Base-by-base conservation (phyloP, 2,329 filamentous ascomycete genomes). In the Colletotrichum karsti region DNA sequence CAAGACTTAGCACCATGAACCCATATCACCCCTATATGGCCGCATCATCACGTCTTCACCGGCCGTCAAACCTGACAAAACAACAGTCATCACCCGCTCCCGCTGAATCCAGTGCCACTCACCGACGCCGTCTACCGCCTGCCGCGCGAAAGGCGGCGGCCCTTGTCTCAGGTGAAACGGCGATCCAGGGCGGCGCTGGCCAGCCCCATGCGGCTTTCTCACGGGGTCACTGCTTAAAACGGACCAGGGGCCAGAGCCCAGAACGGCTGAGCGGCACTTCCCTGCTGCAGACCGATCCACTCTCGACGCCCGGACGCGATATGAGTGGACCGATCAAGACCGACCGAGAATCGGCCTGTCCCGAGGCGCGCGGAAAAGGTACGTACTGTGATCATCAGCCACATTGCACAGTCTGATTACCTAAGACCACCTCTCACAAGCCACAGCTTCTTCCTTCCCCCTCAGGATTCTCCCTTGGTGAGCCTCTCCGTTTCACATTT, bases 121-220 rank as follows among this genome's bases (percentile, higher is more conserved):
- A 33, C 56, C 56, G 42, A 59, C 56, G 20, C 13, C 12, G 10
- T 28, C 22, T 42, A 24, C 42, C 35, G 33, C 33, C 42, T 67
- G 22, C 64, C 59, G 59, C 59, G 51, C 59, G 53, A 51, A 18
- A 42, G 35, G 64, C 60, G 42, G 24, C 51, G 42, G 64, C 59
- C 64, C 64, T 67, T 67, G 64, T 58, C 64, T 67, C 64, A 64
- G 64, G 60, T 67, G 64, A 67, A 67, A 67, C 64, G 46, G 60
- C 39, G 28, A 44, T 28, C 64, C 28, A 57, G 53, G 60, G 20
- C 58, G 59, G 44, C 28, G 35, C 59, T 63, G 63, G 51, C 28
- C 58, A 41, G 13, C 26, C 28, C 42, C 56, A 39, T 56, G 57
- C 41, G 42, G 24, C n/a, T n/a, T n/a, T n/a, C n/a, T n/a, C n/a